Evolutionary conservation across 805 yeast species (phyloP), one percentile per base, ranked within the genome.

Genomic region (Wickerhamiella brachini): DNA sequence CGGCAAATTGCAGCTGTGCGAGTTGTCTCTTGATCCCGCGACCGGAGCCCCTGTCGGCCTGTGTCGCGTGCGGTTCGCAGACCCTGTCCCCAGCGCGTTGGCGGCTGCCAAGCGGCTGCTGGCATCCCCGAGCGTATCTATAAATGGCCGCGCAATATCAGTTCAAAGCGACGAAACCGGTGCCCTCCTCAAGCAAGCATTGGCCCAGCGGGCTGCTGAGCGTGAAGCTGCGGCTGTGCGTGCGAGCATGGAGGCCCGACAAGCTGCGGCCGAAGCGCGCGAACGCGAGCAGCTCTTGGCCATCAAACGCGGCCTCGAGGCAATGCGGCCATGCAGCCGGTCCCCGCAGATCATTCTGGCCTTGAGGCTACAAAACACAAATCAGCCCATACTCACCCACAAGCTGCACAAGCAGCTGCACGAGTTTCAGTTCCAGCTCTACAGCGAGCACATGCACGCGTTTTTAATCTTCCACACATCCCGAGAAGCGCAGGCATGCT

Each of bases 1-100:
- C 23, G 54, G 54, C 13, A 10, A 38, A 21, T 34, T 51, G 13
- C 44, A 45, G 26, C 37, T 15, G 2, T 51, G 54, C 46, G 49
- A 48, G 41, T 34, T 51, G 2, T 48, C 45, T 2, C 23, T 38
- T 6, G 21, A 51, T 26, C 51, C 51, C 13, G 8, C 21, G 5
- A 43, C 45, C 45, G 45, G 26, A n/a, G 31, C 23, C 5, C 23
- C 45, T 7, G 18, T 17, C 10, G 47, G 47, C 6, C 7, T 44
- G 38, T 24, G 21, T 15, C 17, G 47, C 22, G 21, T 44, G 5
- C 17, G 22, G 22, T 44, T 44, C n/a, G 47, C 38, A 9, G 47
- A n/a, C 38, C 38, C 38, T 9, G n/a, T 34, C 5, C 7, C 38
- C n/a, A 15, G n/a, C n/a, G 38, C 38, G n/a, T 34, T 34, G n/a